Base-by-base conservation (phyloP, 192 early-diverging fungal genomes). In the Coemansia sp. region DNA sequence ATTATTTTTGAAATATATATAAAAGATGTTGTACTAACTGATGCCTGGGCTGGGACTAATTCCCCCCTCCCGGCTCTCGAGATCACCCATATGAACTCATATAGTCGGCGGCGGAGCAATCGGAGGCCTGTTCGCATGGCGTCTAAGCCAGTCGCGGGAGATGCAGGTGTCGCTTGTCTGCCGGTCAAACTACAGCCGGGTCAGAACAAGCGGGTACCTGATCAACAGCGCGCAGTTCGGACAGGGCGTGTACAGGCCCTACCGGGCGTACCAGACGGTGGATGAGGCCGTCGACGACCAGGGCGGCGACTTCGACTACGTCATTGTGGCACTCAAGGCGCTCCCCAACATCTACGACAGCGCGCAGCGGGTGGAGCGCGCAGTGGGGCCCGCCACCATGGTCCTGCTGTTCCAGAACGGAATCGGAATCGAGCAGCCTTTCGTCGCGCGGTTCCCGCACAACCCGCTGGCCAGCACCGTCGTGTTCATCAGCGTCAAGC, bases 291-390 rank as follows among this genome's bases (percentile, higher is more conserved):
- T 47, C 2, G 47, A n/a, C 2, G 3, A n/a, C 9, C 64, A 63
- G 10, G 76, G 70, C 19, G 76, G 67, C 9, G 16, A 58, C 16
- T 83, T 60, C 53, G 81, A 83, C 69, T 83, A 75, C 53, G 72
- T 83, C 23, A 67, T 83, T 6, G 76, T 83, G 8, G 81, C 81
- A 3, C 63, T 83, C 3, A 83, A 83, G 44, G 81, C 81, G 2
- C 64, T 83, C 12, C 81, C 81, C 12, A 83, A 83, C 66, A 56
- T 78, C 37, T 83, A 78, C 64, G 75, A 78, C 48, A 70, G 76
- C 59, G 43, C 81, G 9, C 68, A 75, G 39, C 63, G 67, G 13
- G 65, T 78, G 16, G 41, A 64, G 9, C n/a, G 42, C 3, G 76
- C 64, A 0, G 67, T 83, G 4, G 54, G 57, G 6, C 26, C 56